A percentile compares a stretch with the other conserved stretches of the same genome.
Evolutionary conservation across 208 protist species (phyloP).

Genomic region (Leptomonas seymouri): DNA sequence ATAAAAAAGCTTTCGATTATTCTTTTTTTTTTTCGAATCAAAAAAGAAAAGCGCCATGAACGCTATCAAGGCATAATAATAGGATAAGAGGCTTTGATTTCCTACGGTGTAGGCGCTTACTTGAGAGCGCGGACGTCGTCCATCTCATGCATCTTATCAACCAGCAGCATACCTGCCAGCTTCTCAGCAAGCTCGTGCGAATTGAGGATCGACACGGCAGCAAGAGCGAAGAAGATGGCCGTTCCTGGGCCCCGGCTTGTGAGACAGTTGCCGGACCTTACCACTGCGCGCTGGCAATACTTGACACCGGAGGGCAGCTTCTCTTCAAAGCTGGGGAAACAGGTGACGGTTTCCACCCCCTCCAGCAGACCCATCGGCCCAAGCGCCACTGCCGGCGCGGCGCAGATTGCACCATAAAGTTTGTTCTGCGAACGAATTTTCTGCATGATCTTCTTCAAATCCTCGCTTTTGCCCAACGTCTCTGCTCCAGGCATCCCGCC

Average conservation of each 20-base stretch:
- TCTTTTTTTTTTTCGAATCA: conserved; percentile 11
- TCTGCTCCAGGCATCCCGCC: conserved; percentile 79
- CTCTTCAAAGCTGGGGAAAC: conserved; percentile 78
- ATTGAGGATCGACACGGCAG: conserved; percentile 64
- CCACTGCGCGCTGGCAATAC: conserved; percentile 63
- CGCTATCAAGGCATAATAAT: background rate
- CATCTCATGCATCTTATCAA: conserved; percentile 46
- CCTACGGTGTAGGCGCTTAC: background rate
- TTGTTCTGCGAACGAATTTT: conserved; percentile 58
- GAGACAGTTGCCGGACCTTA: conserved; percentile 81
- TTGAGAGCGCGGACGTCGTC: conserved; percentile 31
- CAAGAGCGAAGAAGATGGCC: conserved; percentile 83
- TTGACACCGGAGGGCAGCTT: conserved; percentile 68
- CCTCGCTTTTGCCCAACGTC: conserved; percentile 58
- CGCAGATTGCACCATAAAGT: conserved; percentile 87
- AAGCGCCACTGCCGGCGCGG: conserved; percentile 68
- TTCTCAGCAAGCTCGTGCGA: conserved; percentile 61
- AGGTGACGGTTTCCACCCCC: conserved; percentile 72
- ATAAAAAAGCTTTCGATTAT: background rate
- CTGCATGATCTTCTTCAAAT: conserved; percentile 75
- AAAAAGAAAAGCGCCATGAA: no score
- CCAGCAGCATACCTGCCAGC: conserved; percentile 76
- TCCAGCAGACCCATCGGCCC: conserved; percentile 75
- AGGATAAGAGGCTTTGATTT: conserved; percentile 1
- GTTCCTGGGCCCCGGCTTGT: conserved; percentile 88